phyloP scores from a whole-genome alignment of 257 asterid genomes.

The Salvia miltiorrhiza region DNA sequence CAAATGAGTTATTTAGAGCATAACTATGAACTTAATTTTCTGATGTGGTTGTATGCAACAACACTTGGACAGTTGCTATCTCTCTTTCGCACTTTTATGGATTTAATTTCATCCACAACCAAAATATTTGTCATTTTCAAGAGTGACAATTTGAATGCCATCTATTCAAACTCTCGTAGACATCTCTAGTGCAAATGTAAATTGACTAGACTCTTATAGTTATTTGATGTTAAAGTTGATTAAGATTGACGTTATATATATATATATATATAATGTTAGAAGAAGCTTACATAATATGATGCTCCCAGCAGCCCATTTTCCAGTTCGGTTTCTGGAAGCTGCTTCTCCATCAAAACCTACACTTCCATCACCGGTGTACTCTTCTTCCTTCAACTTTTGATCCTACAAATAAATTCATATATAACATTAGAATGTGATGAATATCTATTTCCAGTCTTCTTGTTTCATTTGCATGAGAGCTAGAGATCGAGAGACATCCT shows the following conservation, averaged over 20 bases:
- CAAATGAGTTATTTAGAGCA: too few relatives aligned
- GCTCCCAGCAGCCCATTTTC: conserved; percentile 72
- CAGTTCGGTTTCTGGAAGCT: conserved; percentile 56
- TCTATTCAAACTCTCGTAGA: not conserved
- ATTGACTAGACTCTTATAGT: not conserved
- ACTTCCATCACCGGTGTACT: conserved; percentile 66
- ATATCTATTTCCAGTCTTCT: not conserved
- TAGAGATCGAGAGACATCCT: not conserved
- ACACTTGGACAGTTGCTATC: conserved; percentile 2
- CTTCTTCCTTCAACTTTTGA: conserved; percentile 38
- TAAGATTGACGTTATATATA: not conserved
- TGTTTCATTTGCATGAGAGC: not conserved
- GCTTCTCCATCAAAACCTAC: conserved; percentile 73
- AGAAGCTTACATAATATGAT: conserved; percentile 60
- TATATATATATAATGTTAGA: not conserved
- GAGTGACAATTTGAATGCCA: conserved; percentile 1
- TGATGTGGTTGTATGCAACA: conserved; percentile 2
- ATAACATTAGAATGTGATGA: not conserved
- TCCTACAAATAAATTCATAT: conserved; percentile 18
- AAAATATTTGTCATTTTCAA: conserved; percentile 19
- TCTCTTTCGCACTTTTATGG: not conserved
- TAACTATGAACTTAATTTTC: too few relatives aligned
- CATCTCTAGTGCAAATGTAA: not conserved
- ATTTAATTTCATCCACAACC: not conserved
- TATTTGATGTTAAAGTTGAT: not conserved